Percentiles rank a stretch among this genome's conserved stretches.
phyloP scores from a whole-genome alignment of 1,284 basidiomycete genomes.

The Singerocomus rubriflavus region DNA sequence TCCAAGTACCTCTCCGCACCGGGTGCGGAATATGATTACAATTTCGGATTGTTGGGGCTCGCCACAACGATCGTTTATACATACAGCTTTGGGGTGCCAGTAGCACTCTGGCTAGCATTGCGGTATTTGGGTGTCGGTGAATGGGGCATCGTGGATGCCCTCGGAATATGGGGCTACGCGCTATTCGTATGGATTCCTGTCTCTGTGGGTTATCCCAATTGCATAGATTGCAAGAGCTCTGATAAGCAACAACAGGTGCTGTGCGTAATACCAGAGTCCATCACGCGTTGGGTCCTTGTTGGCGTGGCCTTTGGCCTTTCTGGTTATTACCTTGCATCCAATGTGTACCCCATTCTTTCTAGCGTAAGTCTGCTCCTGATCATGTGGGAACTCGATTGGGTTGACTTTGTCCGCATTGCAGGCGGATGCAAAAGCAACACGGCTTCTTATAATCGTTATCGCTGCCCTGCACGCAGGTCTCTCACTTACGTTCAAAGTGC shows the following conservation, averaged over 20 bases:
- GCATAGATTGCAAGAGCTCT: background rate
- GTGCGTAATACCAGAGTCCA: slow-evolving; percentile 76
- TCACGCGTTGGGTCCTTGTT: slow-evolving; percentile 79
- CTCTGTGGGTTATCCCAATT: slow-evolving; percentile 46
- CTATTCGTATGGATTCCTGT: slow-evolving; percentile 80
- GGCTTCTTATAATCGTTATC: slow-evolving; percentile 74
- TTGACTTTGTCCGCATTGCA: slow-evolving; percentile 28
- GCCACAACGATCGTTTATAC: slow-evolving; percentile 82
- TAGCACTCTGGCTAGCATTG: slow-evolving; percentile 76
- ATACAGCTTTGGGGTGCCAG: slow-evolving; percentile 80
- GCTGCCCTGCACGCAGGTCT: slow-evolving; percentile 69
- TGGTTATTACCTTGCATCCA: slow-evolving; percentile 79
- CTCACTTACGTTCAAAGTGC: slow-evolving; percentile 79
- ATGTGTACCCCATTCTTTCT: slow-evolving; percentile 86
- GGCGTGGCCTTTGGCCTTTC: slow-evolving; percentile 70
- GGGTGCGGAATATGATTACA: slow-evolving; percentile 62
- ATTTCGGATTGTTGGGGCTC: slow-evolving; percentile 81
- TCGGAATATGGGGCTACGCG: slow-evolving; percentile 72
- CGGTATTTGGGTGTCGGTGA: slow-evolving; percentile 82
- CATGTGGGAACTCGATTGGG: background rate
- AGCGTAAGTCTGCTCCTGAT: slow-evolving; percentile 50
- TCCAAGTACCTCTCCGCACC: slow-evolving; percentile 72
- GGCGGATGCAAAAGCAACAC: slow-evolving; percentile 82
- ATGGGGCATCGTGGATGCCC: slow-evolving; percentile 80
- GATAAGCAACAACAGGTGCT: slow-evolving; percentile 51